Percentiles rank a stretch among this genome's conserved stretches.
phyloP scores from a whole-genome alignment of 73 alveolate genomes.

The Paraurostyla sp. region DNA sequence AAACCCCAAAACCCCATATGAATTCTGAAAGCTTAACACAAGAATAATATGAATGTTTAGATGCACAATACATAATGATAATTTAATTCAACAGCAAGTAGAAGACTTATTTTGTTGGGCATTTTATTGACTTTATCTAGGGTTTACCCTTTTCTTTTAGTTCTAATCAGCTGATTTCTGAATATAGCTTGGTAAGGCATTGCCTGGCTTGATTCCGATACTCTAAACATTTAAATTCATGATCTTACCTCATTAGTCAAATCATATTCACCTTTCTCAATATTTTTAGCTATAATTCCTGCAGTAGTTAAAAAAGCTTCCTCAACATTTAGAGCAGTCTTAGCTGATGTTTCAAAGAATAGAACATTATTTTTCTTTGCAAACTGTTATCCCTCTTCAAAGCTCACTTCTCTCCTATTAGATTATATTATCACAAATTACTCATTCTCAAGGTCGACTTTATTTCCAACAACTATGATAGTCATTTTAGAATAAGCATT shows the following conservation, averaged over 20 bases:
- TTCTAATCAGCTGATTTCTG: conserved; percentile 24
- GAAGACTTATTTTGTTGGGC: neutral
- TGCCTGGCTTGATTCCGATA: conserved; percentile 79
- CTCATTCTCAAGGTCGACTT: conserved; percentile 91
- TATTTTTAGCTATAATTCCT: conserved; percentile 65
- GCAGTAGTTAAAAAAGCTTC: conserved; percentile 71
- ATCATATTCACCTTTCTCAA: conserved; percentile 73
- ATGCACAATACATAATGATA: too few relatives aligned
- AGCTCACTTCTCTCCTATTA: conserved; percentile 79
- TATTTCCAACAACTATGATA: conserved; percentile 93
- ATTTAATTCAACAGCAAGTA: conserved; percentile 20
- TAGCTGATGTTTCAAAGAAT: conserved; percentile 87
- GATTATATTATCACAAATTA: neutral
- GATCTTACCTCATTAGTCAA: conserved; percentile 58
- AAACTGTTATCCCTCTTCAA: conserved; percentile 84
- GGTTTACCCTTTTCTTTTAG: neutral
- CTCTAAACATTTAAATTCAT: conserved; percentile 14
- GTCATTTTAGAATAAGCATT: conserved; percentile 90
- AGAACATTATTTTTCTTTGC: conserved; percentile 81
- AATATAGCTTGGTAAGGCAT: conserved; percentile 57
- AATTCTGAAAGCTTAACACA: too few relatives aligned
- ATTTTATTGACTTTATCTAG: neutral
- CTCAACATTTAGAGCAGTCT: conserved; percentile 84
- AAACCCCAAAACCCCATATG: too few relatives aligned
- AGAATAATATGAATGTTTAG: too few relatives aligned